A percentile compares a stretch with the other conserved stretches of the same genome.
These are phyloP conservation scores for Nannochloropsis gaditana DNA, from an alignment of 108 stramenopile species.

Conservation along the genomic window DNA sequence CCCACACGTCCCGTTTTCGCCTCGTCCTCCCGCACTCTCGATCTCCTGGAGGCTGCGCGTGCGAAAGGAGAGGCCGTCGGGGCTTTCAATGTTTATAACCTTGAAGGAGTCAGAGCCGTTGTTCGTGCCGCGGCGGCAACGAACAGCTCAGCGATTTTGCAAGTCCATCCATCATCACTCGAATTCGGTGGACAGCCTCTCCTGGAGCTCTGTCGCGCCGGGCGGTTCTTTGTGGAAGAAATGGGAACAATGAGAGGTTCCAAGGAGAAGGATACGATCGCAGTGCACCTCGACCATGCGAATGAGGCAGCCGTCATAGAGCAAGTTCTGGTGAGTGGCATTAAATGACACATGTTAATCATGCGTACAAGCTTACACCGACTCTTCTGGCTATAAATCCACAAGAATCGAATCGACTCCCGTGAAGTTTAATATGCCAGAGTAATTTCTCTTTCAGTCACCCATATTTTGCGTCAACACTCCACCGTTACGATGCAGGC, in stretches of 20 bases:
- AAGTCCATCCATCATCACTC: constrained; percentile 31
- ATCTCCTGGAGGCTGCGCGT: constrained; percentile 37
- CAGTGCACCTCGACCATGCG: constrained; percentile 51
- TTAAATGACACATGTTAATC: too few species aligned
- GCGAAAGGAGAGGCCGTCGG: constrained; percentile 38
- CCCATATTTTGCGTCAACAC: too few species aligned
- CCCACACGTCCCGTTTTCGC: neutral
- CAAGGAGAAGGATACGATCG: neutral
- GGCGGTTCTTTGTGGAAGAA: neutral
- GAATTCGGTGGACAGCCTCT: constrained; percentile 23
- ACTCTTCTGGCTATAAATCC: too few species aligned
- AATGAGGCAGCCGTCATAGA: constrained; percentile 8
- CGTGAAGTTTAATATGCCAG: too few species aligned
- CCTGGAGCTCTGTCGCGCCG: neutral
- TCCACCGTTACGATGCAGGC: neutral
- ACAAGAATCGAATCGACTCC: too few species aligned
- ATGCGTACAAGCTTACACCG: too few species aligned
- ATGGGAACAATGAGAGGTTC: neutral
- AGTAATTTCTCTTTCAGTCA: too few species aligned
- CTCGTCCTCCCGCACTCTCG: constrained; percentile 18
- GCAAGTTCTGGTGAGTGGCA: neutral
- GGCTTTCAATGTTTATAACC: constrained; percentile 49
- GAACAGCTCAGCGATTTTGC: constrained; percentile 43
- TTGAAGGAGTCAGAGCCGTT: constrained; percentile 47
- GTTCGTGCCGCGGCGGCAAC: constrained; percentile 35